Evolutionary conservation across 192 early-diverging fungal species (phyloP).

Genomic region (Coemansia sp.): DNA sequence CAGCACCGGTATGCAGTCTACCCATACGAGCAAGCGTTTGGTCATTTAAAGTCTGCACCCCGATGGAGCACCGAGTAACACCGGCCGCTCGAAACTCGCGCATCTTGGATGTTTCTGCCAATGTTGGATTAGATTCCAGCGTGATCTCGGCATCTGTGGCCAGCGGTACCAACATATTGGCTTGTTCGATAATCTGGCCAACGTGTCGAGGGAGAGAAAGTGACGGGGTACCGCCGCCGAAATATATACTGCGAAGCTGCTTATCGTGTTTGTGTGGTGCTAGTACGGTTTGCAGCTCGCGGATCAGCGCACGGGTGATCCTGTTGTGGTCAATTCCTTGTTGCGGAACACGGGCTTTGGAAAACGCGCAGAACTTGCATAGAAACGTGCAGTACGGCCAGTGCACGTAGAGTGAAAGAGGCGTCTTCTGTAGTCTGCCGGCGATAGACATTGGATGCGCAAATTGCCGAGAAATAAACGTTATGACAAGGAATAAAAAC

Average conservation of each 20-base stretch:
- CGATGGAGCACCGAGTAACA: constrained; percentile 57
- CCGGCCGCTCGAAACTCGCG: constrained; percentile 43
- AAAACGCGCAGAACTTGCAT: constrained; percentile 61
- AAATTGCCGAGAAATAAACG: too few species aligned
- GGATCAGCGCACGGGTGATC: constrained; percentile 25
- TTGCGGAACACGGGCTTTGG: constrained; percentile 35
- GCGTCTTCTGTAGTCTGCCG: not conserved
- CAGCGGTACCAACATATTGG: constrained; percentile 27
- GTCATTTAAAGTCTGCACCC: constrained; percentile 57
- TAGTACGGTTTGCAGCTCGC: constrained; percentile 31
- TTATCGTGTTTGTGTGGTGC: constrained; percentile 17
- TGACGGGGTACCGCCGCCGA: constrained; percentile 64
- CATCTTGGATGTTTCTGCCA: constrained; percentile 46
- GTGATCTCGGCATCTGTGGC: constrained; percentile 48
- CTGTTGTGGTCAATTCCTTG: constrained; percentile 24
- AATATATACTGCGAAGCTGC: constrained; percentile 47
- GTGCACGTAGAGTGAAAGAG: constrained; percentile 60
- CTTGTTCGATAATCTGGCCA: constrained; percentile 27
- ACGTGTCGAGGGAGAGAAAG: constrained; percentile 44
- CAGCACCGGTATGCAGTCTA: constrained; percentile 50
- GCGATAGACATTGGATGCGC: too few species aligned
- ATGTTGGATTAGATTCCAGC: constrained; percentile 53
- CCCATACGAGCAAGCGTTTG: constrained; percentile 36
- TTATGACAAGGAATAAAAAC: too few species aligned
- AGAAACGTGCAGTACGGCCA: constrained; percentile 61